phyloP scores from a whole-genome alignment of 768 basidiomycete species.

The Pleurotus salmoneostramineus region DNA sequence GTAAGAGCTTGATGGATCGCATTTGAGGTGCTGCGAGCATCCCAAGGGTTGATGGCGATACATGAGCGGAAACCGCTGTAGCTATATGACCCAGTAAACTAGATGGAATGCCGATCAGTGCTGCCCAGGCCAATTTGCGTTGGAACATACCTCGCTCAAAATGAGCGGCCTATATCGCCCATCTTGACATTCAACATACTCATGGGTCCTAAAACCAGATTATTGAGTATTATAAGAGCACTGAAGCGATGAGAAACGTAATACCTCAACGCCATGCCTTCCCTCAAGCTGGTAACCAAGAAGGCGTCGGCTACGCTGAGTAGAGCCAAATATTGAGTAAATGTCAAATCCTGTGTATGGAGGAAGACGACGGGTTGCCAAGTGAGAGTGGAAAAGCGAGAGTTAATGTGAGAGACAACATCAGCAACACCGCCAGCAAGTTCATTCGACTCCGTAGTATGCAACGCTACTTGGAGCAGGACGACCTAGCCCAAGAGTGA shows the following conservation, averaged over 20 bases:
- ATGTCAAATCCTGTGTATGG: constrained; percentile 81
- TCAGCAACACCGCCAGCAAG: constrained; percentile 71
- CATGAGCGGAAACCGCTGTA: constrained; percentile 86
- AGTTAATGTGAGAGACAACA: constrained; percentile 76
- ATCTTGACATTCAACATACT: constrained; percentile 85
- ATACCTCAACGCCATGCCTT: constrained; percentile 77
- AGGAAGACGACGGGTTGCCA: constrained; percentile 88
- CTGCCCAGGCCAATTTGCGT: too few species aligned
- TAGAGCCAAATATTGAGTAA: constrained; percentile 81
- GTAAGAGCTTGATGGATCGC: constrained; percentile 78
- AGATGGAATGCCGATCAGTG: too few species aligned
- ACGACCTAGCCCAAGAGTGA: constrained; percentile 43
- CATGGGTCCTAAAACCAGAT: constrained; percentile 49
- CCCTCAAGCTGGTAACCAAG: constrained; percentile 77
- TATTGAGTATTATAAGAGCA: not conserved
- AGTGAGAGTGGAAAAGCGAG: constrained; percentile 77
- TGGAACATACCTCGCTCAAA: constrained; percentile 66
- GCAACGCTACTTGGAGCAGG: constrained; percentile 83
- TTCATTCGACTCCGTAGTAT: constrained; percentile 77
- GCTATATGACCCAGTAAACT: constrained; percentile 86
- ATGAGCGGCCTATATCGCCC: constrained; percentile 65
- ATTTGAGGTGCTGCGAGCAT: constrained; percentile 75
- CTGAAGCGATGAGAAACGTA: not conserved
- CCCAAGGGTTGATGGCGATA: constrained; percentile 85
- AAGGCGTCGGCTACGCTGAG: constrained; percentile 83